phyloP scores from a whole-genome alignment of 441 rosid species.

The Eutrema salsugineum region DNA sequence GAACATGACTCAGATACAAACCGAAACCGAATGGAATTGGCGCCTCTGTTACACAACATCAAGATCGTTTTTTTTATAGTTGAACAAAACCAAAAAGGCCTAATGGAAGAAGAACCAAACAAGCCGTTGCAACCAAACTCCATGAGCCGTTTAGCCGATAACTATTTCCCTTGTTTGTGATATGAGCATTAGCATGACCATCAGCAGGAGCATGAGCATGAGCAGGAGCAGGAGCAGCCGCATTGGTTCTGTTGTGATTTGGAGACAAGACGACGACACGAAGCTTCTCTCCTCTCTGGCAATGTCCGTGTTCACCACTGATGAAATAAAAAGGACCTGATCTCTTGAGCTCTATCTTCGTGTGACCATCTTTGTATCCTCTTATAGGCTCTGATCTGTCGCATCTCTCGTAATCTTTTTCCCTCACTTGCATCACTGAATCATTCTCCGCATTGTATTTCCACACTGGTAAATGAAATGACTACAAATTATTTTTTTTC shows the following conservation, averaged over 20 bases:
- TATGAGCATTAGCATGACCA: conserved; percentile 24
- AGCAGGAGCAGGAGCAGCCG: conserved; percentile 61
- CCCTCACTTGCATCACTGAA: conserved; percentile 50
- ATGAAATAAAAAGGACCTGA: conserved; percentile 58
- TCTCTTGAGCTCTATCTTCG: conserved; percentile 36
- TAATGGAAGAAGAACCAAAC: neutral
- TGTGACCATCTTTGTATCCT: conserved; percentile 63
- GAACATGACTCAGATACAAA: neutral
- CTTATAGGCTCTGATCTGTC: conserved; percentile 39
- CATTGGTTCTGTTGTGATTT: conserved; percentile 31
- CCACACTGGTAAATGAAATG: conserved; percentile 35
- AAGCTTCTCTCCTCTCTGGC: conserved; percentile 58
- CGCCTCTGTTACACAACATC: no score
- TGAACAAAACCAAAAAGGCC: neutral
- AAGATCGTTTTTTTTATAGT: no score
- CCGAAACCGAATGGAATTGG: neutral
- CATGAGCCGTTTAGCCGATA: conserved; percentile 28
- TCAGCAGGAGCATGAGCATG: no score
- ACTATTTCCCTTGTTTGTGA: conserved; percentile 21
- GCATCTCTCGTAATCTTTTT: conserved; percentile 50
- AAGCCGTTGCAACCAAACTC: neutral
- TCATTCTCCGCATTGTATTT: conserved; percentile 40
- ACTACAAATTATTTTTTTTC: no score
- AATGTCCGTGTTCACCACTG: conserved; percentile 57
- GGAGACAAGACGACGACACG: conserved; percentile 55